Conservation (phyloP, 1,284 basidiomycete genomes). For the Inonotus obliquus region DNA sequence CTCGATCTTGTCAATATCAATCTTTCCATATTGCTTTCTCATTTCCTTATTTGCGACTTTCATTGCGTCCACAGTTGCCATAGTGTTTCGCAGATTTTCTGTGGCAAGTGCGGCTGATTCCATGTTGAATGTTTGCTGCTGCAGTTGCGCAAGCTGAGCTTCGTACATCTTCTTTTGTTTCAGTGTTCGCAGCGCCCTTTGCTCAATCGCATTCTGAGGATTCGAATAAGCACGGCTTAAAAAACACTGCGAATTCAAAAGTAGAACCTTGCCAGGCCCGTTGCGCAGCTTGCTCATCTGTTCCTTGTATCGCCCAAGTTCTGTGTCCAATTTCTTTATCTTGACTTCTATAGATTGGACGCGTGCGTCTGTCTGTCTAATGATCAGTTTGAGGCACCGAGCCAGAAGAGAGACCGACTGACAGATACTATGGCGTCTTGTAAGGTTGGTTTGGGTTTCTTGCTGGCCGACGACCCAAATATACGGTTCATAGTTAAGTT, state of each 20-base stretch:
- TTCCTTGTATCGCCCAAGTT: conserved; percentile 89
- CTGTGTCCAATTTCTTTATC: conserved; percentile 93
- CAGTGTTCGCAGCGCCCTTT: conserved; percentile 89
- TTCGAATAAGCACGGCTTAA: neutral
- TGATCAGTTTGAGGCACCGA: neutral
- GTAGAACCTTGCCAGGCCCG: conserved; percentile 90
- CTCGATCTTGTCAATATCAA: conserved; percentile 98
- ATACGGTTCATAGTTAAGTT: conserved; percentile 65
- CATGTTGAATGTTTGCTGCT: conserved; percentile 99
- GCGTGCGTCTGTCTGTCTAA: conserved; percentile 76
- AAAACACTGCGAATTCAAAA: conserved; percentile 1
- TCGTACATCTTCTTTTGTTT: conserved; percentile 99
- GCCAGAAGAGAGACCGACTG: conserved; percentile 27
- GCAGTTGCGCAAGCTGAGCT: conserved; percentile 82
- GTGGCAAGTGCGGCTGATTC: conserved; percentile 94
- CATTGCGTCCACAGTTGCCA: conserved; percentile 99
- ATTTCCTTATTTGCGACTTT: conserved; percentile 97
- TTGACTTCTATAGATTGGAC: conserved; percentile 94
- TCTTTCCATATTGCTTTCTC: conserved; percentile 95
- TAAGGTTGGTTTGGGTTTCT: conserved; percentile 85
- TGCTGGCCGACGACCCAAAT: conserved; percentile 71
- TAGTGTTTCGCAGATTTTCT: conserved; percentile 97
- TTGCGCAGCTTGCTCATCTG: conserved; percentile 94
- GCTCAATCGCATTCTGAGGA: conserved; percentile 81
- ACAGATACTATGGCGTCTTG: conserved; percentile 90